Evolutionary conservation across 148 eudicot genomes (phyloP).

Genomic region (Silene uniflora): DNA sequence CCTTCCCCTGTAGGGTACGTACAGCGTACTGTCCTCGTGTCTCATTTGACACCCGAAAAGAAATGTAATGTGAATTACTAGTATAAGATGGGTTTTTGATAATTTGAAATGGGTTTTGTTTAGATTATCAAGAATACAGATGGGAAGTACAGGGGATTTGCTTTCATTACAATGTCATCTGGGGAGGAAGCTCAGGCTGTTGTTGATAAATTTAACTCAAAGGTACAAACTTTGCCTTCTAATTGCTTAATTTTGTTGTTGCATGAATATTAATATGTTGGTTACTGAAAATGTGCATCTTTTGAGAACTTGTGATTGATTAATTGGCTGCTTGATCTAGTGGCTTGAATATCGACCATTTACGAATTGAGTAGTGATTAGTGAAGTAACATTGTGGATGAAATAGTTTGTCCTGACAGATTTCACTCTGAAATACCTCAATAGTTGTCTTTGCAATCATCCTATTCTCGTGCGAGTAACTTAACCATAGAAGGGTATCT

Average conservation of each 20-base stretch:
- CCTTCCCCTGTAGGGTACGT: too few species aligned
- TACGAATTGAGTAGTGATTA: too few species aligned
- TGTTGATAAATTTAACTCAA: conserved; percentile 52
- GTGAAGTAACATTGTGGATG: neutral
- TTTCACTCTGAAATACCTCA: neutral
- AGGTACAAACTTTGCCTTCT: conserved; percentile 33
- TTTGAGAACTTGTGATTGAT: too few species aligned
- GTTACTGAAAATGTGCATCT: neutral
- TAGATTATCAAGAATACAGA: conserved; percentile 67
- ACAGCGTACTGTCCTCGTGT: too few species aligned
- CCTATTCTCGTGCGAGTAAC: neutral
- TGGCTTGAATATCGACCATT: neutral
- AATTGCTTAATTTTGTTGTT: neutral
- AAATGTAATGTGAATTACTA: too few species aligned
- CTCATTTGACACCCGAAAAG: too few species aligned
- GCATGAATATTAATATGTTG: neutral
- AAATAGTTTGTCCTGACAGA: neutral
- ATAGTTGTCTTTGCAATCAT: conserved; percentile 1
- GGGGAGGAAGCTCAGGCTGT: conserved; percentile 77
- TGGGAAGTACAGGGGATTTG: conserved; percentile 85
- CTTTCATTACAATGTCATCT: conserved; percentile 77
- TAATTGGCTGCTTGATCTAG: neutral
- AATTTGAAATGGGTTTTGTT: conserved; percentile 17
- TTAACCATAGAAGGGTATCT: too few species aligned
- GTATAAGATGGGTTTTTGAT: conserved; percentile 19